These are phyloP conservation scores for Chloropicon primus DNA, from an alignment of 139 green algal genomes.

Conservation along the genomic window DNA sequence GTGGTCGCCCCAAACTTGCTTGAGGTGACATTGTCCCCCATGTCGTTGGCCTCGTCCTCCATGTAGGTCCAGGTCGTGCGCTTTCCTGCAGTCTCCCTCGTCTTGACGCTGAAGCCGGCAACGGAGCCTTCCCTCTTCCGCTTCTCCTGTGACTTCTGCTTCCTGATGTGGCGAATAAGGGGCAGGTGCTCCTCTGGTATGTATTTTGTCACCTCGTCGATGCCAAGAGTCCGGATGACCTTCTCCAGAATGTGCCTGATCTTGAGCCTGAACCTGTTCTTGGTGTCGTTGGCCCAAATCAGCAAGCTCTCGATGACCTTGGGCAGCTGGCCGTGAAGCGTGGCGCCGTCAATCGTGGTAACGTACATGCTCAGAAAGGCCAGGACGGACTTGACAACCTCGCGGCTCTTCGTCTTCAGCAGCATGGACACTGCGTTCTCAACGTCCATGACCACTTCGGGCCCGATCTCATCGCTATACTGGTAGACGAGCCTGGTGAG, in stretches of 20 bases:
- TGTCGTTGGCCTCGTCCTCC: slow-evolving; percentile 42
- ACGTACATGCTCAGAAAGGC: background rate
- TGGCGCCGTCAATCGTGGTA: slow-evolving; percentile 36
- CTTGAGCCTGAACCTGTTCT: slow-evolving; percentile 95
- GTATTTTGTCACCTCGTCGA: slow-evolving; percentile 47
- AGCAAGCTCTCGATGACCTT: slow-evolving; percentile 76
- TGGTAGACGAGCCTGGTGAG: slow-evolving; percentile 85
- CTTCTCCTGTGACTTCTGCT: slow-evolving; percentile 41
- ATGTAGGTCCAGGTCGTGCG: slow-evolving; percentile 52
- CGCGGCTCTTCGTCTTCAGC: background rate
- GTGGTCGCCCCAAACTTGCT: no score
- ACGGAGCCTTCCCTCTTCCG: slow-evolving; percentile 22
- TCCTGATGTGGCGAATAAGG: slow-evolving; percentile 81
- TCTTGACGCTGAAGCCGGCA: background rate
- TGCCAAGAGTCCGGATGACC: slow-evolving; percentile 67
- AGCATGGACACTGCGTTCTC: background rate
- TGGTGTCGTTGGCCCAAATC: slow-evolving; percentile 77
- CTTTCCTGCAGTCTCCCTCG: slow-evolving; percentile 3
- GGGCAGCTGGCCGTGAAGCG: slow-evolving; percentile 48
- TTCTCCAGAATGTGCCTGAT: slow-evolving; percentile 78
- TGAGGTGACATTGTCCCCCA: slow-evolving; percentile 9
- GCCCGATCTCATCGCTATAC: slow-evolving; percentile 36
- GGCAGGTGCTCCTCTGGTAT: slow-evolving; percentile 59
- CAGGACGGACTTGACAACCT: slow-evolving; percentile 5
- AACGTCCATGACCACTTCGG: background rate